These are phyloP conservation scores for Aspergillus carlsbadensis DNA, from an alignment of 495 filamentous ascomycete species.

Conservation along the genomic window DNA sequence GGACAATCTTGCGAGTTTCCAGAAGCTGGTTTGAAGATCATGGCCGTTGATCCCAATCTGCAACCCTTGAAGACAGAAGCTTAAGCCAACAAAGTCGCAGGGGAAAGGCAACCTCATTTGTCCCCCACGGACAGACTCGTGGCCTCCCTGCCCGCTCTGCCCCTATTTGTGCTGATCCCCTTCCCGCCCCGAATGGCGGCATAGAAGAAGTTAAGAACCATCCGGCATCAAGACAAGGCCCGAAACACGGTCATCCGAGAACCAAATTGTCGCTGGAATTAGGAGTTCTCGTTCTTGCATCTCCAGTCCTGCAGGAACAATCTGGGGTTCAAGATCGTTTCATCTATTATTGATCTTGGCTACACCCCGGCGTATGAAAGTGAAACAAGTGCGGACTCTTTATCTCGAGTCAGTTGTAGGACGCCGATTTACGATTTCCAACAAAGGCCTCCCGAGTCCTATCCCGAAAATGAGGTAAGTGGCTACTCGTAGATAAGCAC, in stretches of 20 bases:
- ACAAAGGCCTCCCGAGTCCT: not conserved
- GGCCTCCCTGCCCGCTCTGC: not conserved
- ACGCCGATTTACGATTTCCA: not conserved
- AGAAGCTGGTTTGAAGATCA: constrained; percentile 6
- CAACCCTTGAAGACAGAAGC: not conserved
- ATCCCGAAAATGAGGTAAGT: not conserved
- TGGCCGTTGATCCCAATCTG: constrained; percentile 3
- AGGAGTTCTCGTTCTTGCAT: not conserved
- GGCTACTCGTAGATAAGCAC: not conserved
- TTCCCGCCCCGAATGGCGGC: too few relatives aligned
- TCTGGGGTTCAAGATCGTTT: too few relatives aligned
- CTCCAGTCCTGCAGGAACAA: not conserved
- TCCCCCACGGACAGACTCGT: not conserved
- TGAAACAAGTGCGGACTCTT: constrained; percentile 4
- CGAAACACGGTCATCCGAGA: too few relatives aligned
- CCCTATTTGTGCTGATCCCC: not conserved
- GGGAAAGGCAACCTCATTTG: not conserved
- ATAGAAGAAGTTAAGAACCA: too few relatives aligned
- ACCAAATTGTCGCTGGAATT: too few relatives aligned
- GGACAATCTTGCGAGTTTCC: not conserved
- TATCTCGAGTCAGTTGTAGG: not conserved
- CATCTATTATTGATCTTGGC: not conserved
- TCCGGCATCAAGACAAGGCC: too few relatives aligned
- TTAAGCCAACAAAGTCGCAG: not conserved
- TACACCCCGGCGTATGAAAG: not conserved